Evolutionary conservation across 1,284 basidiomycete species (phyloP), one percentile per base, ranked within the genome.

Genomic region (Cutaneotrichosporon curvatum): DNA sequence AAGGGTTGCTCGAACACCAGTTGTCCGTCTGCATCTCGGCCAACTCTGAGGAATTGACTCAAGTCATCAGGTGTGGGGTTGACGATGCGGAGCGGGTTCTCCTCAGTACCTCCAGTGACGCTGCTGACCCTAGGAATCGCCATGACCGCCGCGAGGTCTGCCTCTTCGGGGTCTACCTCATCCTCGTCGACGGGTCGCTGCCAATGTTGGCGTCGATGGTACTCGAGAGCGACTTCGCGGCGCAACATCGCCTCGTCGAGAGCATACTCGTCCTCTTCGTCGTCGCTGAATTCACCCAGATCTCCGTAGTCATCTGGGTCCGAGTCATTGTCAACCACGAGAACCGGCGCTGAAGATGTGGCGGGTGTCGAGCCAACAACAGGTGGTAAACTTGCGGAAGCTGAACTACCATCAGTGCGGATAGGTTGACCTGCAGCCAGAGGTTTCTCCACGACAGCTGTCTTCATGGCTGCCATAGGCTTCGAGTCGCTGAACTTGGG

Each of bases 1-100:
- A 51, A 33, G 15, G 51, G 56, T 11, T 58, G 64, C 18, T 67
- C 70, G 15, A 70, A 52, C n/a, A 72, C 60, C 9, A 72, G 48
- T 53, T 68, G 64, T 33, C 70, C 70, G 57, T 72, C 70, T 37
- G 70, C 67, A 20, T 64, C 50, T 35, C 58, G 59, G 0, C 70
- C 70, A 9, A 72, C 65, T 14, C 67, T 58, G n/a, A 72, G 49
- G 43, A 62, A 67, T 34, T 60, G 54, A 48, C 55, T 51, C 38
- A 67, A 37, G 49, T 67, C 63, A 37, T 66, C 63, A 10, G 63
- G 60, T 2, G 63, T 67, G 3, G 67, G 67, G 45, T 68, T 67
- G 38, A 67, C 52, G 32, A 68, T 70, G 28, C 57, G 56, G 37
- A 56, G 37, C 1, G 46, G 60, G 55, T 43, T 37, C 19, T 39